These are phyloP conservation scores for Mycosphaerella arachidis DNA, from an alignment of 2,329 filamentous ascomycete species.

Conservation along the genomic window DNA sequence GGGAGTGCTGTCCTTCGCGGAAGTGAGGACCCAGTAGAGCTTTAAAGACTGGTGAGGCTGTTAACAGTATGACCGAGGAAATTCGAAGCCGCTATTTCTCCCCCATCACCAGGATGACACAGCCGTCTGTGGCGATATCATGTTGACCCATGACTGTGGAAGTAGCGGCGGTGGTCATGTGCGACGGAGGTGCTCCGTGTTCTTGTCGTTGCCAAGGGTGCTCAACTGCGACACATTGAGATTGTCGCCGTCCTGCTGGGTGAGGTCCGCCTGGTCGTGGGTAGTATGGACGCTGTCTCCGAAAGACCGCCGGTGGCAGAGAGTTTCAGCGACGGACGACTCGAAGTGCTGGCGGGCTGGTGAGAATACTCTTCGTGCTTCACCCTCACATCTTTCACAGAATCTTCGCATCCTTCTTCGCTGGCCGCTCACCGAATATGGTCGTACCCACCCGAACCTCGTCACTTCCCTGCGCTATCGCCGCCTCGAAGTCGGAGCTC, in stretches of 20 bases:
- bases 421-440: slow-evolving; percentile 81
- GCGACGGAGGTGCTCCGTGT: too few relatives aligned
- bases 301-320: too few relatives aligned
- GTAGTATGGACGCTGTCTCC: too few relatives aligned
- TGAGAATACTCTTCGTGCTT: background rate
- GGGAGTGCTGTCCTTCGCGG: background rate
- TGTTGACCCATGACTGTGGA: too few relatives aligned
- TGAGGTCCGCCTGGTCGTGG: too few relatives aligned
- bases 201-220: too few relatives aligned
- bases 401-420: slow-evolving; percentile 73
- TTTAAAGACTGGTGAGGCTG: slow-evolving; percentile 1
- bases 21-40: slow-evolving; percentile 2
- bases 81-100: background rate
- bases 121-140: background rate
- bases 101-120: background rate
- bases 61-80: background rate
- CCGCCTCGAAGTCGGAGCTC: slow-evolving; percentile 93
- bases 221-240: too few relatives aligned
- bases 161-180: too few relatives aligned
- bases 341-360: background rate
- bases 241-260: too few relatives aligned
- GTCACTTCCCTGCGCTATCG: slow-evolving; percentile 74
- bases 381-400: slow-evolving; percentile 5
- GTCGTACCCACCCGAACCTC: slow-evolving; percentile 91
- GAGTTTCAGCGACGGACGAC: too few relatives aligned